phyloP scores from a whole-genome alignment of 1,284 basidiomycete genomes.

The Trametes pubescens region DNA sequence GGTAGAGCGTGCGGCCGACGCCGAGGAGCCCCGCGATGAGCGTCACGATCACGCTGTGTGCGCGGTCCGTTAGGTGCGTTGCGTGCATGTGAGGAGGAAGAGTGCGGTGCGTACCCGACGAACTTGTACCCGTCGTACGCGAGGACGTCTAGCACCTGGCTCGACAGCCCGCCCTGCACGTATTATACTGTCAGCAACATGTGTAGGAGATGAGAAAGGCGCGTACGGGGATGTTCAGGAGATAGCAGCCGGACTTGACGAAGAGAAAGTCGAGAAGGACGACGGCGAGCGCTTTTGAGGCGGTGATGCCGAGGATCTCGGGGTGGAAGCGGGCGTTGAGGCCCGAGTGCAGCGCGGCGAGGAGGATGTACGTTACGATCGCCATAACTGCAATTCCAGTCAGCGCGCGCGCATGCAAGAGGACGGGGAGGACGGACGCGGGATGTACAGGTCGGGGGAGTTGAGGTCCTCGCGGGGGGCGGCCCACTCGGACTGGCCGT shows the following conservation, averaged over 20 bases:
- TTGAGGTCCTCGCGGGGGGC: constrained; percentile 96
- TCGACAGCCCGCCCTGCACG: constrained; percentile 57
- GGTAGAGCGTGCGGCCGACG: constrained; percentile 71
- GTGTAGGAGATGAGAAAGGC: background rate
- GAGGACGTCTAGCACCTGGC: constrained; percentile 75
- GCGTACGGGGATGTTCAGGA: constrained; percentile 52
- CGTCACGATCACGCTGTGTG: constrained; percentile 76
- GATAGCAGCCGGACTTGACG: constrained; percentile 91
- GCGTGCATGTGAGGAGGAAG: background rate
- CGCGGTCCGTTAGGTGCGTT: constrained; percentile 8
- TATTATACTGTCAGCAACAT: background rate
- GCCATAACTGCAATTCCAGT: constrained; percentile 79
- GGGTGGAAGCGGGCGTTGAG: constrained; percentile 89
- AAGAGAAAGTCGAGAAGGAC: constrained; percentile 88
- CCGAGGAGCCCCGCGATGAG: constrained; percentile 69
- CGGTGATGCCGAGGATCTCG: constrained; percentile 87
- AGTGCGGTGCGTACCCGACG: constrained; percentile 71
- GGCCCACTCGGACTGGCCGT: constrained; percentile 82
- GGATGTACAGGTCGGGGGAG: constrained; percentile 96
- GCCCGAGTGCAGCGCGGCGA: constrained; percentile 87
- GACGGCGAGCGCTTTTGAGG: constrained; percentile 84
- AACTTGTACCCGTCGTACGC: constrained; percentile 98
- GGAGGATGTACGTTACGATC: constrained; percentile 93
- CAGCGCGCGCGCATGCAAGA: constrained; percentile 18
- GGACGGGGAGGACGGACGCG: constrained; percentile 63